Evolutionary conservation across 805 yeast genomes (phyloP), one percentile per base, ranked within the genome.

Genomic region (Ogataea dorogensis): DNA sequence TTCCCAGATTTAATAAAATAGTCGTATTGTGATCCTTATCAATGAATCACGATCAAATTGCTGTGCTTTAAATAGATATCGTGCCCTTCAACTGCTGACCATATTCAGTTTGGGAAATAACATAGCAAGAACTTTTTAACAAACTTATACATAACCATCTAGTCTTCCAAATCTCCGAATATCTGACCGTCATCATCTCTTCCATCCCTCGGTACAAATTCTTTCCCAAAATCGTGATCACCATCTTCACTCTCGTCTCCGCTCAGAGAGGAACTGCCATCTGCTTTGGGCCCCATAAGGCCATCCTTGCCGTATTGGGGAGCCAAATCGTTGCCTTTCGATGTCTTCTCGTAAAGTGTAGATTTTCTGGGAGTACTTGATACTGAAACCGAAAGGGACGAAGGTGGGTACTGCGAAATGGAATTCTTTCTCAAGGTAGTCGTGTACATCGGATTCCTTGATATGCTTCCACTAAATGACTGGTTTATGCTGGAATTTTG

Each of bases 321-420:
- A n/a, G 5, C 24, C 10, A 5, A 11, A 5, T 22, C 31, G 15
- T 19, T 21, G 9, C 19, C 37, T 30, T 36, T 33, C 35, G 16
- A 18, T 17, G 12, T 21, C 32, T 31, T 35, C 32, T 32, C 46
- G 28, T 33, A 38, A 25, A 43, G 19, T 25, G 33, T 36, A 12
- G 36, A 24, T 23, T 35, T 44, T 11, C 49, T 33, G 4, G 50
- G 47, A 7, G 47, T 43, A 28, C 40, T 30, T 8, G 46, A 38
- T 14, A 38, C 21, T 14, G 53, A 43, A 12, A 45, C 29, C 17
- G 46, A 37, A 7, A 46, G 32, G 15, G 54, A 28, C 13, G 68
- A 57, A 30, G 75, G 75, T 6, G 77, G 76, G 33, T 65, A 62
- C 35, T 66, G 72, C 5, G 73, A 64, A 7, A 67, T 53, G 5